Conservation (phyloP, 2,329 filamentous ascomycete species). For the Tolypocladium tropicale region DNA sequence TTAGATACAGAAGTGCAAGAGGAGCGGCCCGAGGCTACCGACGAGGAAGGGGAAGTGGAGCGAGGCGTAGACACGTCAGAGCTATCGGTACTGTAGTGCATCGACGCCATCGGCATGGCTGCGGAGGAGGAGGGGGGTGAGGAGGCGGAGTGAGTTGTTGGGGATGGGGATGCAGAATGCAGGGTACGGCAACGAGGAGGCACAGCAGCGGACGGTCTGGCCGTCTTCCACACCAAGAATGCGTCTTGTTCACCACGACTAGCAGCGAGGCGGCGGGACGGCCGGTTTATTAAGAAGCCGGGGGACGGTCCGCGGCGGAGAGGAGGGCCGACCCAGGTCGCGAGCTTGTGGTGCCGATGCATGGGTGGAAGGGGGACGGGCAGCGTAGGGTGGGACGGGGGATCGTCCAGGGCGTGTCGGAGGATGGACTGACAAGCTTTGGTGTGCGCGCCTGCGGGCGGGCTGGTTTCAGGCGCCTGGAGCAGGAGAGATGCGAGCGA, state of each 20-base stretch:
- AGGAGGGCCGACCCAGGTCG: slow-evolving; percentile 6
- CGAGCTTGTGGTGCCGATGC: slow-evolving; percentile 8
- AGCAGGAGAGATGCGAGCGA: background rate
- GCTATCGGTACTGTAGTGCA: slow-evolving; percentile 34
- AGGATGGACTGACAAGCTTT: slow-evolving; percentile 5
- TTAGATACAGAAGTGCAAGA: slow-evolving; percentile 41
- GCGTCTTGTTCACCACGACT: background rate
- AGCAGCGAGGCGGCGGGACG: slow-evolving; percentile 4
- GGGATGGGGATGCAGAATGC: slow-evolving; percentile 1
- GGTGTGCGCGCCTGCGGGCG: slow-evolving; percentile 1
- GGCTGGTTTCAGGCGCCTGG: background rate
- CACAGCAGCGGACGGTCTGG: background rate
- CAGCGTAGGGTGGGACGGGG: slow-evolving; percentile 1
- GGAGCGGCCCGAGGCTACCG: slow-evolving; percentile 34
- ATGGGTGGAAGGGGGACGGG: slow-evolving; percentile 7
- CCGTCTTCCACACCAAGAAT: background rate
- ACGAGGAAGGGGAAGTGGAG: slow-evolving; percentile 40
- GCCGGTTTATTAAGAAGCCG: slow-evolving; percentile 8
- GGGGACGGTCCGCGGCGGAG: slow-evolving; percentile 7
- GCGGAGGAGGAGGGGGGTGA: slow-evolving; percentile 3
- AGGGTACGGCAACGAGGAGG: background rate
- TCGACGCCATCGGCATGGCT: slow-evolving; percentile 19
- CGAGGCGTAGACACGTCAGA: slow-evolving; percentile 45
- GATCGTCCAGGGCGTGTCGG: slow-evolving; percentile 4
- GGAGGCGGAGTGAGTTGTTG: slow-evolving; percentile 4